phyloP scores from a whole-genome alignment of 2,329 filamentous ascomycete species.

The Atkinsonella hypoxylon region DNA sequence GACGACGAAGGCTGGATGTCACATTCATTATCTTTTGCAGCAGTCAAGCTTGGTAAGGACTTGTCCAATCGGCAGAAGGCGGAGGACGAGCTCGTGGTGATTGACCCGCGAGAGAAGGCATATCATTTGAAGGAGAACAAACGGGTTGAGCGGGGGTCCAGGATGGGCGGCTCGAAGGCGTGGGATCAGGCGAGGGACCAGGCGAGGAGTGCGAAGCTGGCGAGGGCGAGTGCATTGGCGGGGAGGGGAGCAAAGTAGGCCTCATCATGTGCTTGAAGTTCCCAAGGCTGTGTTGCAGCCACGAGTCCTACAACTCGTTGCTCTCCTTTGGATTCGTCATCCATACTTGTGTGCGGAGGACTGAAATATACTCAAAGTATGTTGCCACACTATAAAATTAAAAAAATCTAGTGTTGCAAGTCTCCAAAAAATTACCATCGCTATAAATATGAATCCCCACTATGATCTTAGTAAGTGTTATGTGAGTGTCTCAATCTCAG shows the following conservation, averaged over 20 bases:
- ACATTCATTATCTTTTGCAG: slow-evolving; percentile 74
- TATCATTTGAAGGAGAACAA: slow-evolving; percentile 57
- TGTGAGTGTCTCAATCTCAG: too few relatives aligned
- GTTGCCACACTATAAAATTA: too few relatives aligned
- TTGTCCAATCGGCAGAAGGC: slow-evolving; percentile 82
- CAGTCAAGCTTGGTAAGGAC: slow-evolving; percentile 85
- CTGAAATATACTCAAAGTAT: too few relatives aligned
- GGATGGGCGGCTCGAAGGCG: slow-evolving; percentile 39
- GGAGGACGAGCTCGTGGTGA: slow-evolving; percentile 82
- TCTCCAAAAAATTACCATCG: too few relatives aligned
- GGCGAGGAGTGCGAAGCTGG: slow-evolving; percentile 44
- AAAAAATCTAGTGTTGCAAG: too few relatives aligned
- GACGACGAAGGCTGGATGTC: slow-evolving; percentile 71
- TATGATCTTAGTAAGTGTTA: too few relatives aligned
- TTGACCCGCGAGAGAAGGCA: slow-evolving; percentile 79
- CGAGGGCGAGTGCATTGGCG: slow-evolving; percentile 38
- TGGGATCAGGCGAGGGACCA: slow-evolving; percentile 40
- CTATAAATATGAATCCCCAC: too few relatives aligned
- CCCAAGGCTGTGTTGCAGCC: too few relatives aligned
- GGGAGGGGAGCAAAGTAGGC: slow-evolving; percentile 43
- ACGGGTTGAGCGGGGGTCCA: slow-evolving; percentile 44
- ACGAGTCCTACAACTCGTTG: too few relatives aligned
- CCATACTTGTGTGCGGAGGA: too few relatives aligned
- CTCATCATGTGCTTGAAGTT: too few relatives aligned
- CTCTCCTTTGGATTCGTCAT: too few relatives aligned